phyloP scores from a whole-genome alignment of 2,329 filamentous ascomycete genomes.

The Sporothrix schenckii region DNA sequence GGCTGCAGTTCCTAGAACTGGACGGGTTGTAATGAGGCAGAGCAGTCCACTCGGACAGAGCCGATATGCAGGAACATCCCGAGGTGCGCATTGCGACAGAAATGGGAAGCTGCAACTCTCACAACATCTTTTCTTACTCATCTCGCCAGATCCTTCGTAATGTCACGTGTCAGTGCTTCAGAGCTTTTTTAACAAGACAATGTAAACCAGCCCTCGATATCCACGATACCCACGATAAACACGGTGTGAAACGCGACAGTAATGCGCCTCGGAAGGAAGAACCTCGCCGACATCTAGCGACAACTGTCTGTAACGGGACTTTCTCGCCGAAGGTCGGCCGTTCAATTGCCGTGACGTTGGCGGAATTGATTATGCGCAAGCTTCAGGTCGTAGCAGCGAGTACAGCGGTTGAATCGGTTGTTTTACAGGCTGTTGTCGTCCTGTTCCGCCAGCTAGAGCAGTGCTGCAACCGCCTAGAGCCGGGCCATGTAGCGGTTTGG shows the following conservation, averaged over 20 bases:
- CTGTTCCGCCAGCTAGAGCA: neutral
- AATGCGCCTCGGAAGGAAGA: neutral
- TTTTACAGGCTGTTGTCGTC: neutral
- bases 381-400: neutral
- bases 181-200: too few species aligned
- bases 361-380: constrained; percentile 16
- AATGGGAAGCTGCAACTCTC: too few species aligned
- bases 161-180: too few species aligned
- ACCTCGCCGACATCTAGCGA: neutral
- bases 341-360: neutral
- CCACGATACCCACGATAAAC: neutral
- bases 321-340: constrained; percentile 28
- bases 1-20: neutral
- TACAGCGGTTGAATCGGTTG: too few species aligned
- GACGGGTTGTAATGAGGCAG: neutral
- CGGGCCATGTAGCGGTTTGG: constrained; percentile 16
- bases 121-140: too few species aligned
- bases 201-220: too few species aligned
- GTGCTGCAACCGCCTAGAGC: constrained; percentile 6
- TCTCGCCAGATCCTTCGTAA: too few species aligned
- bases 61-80: neutral
- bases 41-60: neutral
- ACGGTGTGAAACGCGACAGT: neutral
- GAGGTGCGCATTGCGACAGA: neutral
- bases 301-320: neutral